These are phyloP conservation scores for Hemileia vastatrix DNA, from an alignment of 1,284 basidiomycete genomes.

Conservation along the genomic window DNA sequence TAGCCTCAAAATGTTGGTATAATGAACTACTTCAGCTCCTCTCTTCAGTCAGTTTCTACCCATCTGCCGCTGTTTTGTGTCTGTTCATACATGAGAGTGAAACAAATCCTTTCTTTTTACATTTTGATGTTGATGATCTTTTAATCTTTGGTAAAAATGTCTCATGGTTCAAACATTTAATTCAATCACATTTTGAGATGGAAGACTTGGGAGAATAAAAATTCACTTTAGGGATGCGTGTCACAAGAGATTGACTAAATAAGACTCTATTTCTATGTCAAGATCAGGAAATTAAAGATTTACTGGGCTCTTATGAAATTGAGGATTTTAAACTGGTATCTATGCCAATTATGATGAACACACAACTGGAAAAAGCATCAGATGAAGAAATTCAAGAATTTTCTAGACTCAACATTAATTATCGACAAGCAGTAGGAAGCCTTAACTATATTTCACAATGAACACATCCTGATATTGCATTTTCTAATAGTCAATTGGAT, in stretches of 20 bases:
- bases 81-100: not conserved
- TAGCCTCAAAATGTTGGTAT: slow-evolving; percentile 2
- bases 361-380: too few species aligned
- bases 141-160: not conserved
- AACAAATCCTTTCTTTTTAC: not conserved
- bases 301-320: not conserved
- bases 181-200: slow-evolving; percentile 1
- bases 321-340: not conserved
- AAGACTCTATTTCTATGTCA: not conserved
- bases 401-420: too few species aligned
- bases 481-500: too few species aligned
- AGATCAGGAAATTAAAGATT: not conserved
- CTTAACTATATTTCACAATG: too few species aligned
- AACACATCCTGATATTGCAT: too few species aligned
- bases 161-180: not conserved
- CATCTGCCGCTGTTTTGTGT: not conserved
- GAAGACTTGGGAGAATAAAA: slow-evolving; percentile 1
- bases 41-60: not conserved
- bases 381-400: too few species aligned
- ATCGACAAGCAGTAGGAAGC: too few species aligned
- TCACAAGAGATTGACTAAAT: not conserved
- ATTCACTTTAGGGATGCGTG: not conserved
- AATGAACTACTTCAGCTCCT: not conserved
- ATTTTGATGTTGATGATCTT: not conserved
- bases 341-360: too few species aligned